These are phyloP conservation scores for Eutypella sp. DNA, from an alignment of 2,329 filamentous ascomycete species.

Conservation along the genomic window DNA sequence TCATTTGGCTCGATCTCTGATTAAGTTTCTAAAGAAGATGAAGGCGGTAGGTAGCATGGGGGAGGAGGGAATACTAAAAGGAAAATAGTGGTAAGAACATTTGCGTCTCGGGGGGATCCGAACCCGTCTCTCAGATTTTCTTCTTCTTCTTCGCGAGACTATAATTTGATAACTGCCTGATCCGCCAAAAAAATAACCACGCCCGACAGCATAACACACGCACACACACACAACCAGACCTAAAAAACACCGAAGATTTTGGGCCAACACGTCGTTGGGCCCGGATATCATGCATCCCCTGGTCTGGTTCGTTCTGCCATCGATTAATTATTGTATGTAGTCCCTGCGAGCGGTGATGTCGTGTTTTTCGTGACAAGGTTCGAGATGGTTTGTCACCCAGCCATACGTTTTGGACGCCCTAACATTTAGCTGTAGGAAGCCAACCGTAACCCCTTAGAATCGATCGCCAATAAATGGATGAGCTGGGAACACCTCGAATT, in stretches of 20 bases:
- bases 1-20: constrained; percentile 32
- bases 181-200: constrained; percentile 33
- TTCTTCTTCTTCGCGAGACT: constrained; percentile 24
- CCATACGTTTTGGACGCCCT: too few relatives aligned
- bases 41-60: constrained; percentile 28
- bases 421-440: too few relatives aligned
- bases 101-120: too few relatives aligned
- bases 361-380: neutral
- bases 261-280: constrained; percentile 14
- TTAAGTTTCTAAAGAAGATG: constrained; percentile 34
- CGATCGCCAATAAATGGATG: neutral
- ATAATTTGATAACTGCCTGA: constrained; percentile 33
- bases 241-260: constrained; percentile 14
- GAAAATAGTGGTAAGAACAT: constrained; percentile 38
- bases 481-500: neutral
- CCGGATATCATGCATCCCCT: constrained; percentile 20
- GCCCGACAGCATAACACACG: too few relatives aligned
- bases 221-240: constrained; percentile 31
- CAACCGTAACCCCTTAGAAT: too few relatives aligned
- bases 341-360: neutral
- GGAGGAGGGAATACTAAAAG: constrained; percentile 44
- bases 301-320: constrained; percentile 14
- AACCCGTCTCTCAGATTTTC: constrained; percentile 21
- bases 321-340: neutral
- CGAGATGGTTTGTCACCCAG: neutral